Percentiles rank a stretch among this genome's conserved stretches.
Evolutionary conservation across 768 basidiomycete species (phyloP).

Genomic region (Tephrocybe sp.): DNA sequence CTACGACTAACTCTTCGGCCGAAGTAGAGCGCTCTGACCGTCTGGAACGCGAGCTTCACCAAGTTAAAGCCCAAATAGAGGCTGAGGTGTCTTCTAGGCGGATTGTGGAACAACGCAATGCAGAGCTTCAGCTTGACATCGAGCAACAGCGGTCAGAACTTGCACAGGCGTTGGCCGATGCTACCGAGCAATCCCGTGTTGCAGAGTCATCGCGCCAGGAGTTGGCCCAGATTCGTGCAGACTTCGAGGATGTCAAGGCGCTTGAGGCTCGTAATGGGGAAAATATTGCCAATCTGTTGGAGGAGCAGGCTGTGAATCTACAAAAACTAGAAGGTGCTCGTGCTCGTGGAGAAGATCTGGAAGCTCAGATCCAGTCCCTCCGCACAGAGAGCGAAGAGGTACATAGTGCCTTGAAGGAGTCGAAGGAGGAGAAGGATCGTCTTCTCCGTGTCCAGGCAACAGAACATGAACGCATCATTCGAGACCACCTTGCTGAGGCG

Average conservation of each 20-base stretch:
- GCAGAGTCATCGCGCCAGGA: constrained; percentile 64
- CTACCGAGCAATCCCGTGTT: constrained; percentile 58
- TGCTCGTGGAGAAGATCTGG: constrained; percentile 68
- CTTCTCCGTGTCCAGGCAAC: constrained; percentile 70
- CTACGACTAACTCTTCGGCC: constrained; percentile 30
- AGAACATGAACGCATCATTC: constrained; percentile 61
- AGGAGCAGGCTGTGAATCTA: constrained; percentile 73
- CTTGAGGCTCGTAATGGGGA: constrained; percentile 62
- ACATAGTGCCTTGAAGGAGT: constrained; percentile 62
- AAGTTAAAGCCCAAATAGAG: constrained; percentile 61
- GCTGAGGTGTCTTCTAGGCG: constrained; percentile 58
- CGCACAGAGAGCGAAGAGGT: constrained; percentile 72
- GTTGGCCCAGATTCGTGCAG: constrained; percentile 53
- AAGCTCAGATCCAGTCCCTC: constrained; percentile 69
- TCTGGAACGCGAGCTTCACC: constrained; percentile 63
- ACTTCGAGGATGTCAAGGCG: constrained; percentile 66
- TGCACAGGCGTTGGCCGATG: constrained; percentile 59
- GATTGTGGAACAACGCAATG: constrained; percentile 63
- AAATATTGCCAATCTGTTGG: constrained; percentile 63
- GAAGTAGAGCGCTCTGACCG: constrained; percentile 54
- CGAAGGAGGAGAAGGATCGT: constrained; percentile 75
- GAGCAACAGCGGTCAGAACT: constrained; percentile 54
- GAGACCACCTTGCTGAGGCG: constrained; percentile 89
- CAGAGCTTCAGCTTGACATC: constrained; percentile 51
- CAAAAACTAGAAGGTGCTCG: constrained; percentile 75